Evolutionary conservation across 208 protist species (phyloP).

Genomic region (Lotmaria passim): DNA sequence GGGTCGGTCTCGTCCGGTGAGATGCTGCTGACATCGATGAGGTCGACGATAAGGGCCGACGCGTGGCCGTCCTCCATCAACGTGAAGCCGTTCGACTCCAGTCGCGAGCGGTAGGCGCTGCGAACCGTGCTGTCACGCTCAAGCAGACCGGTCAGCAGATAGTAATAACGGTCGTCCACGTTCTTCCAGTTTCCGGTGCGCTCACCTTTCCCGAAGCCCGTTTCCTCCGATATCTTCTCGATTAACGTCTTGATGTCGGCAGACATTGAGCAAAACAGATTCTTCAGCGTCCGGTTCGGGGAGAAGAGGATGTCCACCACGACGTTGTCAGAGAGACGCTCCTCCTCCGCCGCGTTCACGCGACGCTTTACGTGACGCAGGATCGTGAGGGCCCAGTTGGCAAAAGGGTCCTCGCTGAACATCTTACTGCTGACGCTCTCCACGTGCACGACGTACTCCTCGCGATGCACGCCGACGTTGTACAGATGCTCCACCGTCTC

Average conservation of each 20-base stretch:
- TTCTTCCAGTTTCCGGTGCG: conserved; percentile 56
- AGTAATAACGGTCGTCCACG: conserved; percentile 73
- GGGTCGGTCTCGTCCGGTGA: conserved; percentile 53
- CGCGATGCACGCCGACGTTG: conserved; percentile 74
- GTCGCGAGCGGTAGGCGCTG: conserved; percentile 53
- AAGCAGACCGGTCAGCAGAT: conserved; percentile 68
- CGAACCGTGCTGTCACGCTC: conserved; percentile 55
- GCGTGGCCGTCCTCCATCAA: conserved; percentile 72
- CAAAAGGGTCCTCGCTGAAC: conserved; percentile 69
- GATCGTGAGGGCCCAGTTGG: conserved; percentile 72
- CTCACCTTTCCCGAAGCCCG: conserved; percentile 24
- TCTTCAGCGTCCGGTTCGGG: conserved; percentile 77
- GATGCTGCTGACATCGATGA: conserved; percentile 69
- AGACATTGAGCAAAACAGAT: conserved; percentile 75
- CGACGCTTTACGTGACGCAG: conserved; percentile 52
- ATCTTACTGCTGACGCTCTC: conserved; percentile 52
- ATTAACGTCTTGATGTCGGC: conserved; percentile 55
- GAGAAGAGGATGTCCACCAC: conserved; percentile 82
- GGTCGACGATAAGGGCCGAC: conserved; percentile 75
- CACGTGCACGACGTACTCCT: conserved; percentile 86
- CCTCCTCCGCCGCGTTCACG: conserved; percentile 35
- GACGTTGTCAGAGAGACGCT: conserved; percentile 47
- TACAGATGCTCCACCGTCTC: conserved; percentile 58
- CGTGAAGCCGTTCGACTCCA: conserved; percentile 73
- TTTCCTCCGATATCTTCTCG: conserved; percentile 34